Evolutionary conservation across 192 early-diverging fungal genomes (phyloP).

Genomic region (Podila horticola): DNA sequence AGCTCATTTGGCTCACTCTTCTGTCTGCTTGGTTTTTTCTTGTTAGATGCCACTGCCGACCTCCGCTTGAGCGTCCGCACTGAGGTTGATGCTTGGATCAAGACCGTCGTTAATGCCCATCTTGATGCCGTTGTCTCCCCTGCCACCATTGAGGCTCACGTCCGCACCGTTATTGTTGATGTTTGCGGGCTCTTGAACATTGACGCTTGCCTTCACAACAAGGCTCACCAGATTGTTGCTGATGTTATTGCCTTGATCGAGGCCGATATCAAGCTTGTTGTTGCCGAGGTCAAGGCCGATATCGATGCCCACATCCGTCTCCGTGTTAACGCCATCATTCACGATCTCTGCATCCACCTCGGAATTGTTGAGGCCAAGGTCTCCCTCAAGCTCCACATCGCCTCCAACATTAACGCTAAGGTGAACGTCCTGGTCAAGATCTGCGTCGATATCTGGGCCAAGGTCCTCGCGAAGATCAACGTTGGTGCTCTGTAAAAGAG

Average conservation of each 20-base stretch:
- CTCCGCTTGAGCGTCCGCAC: conserved; percentile 19
- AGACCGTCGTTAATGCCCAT: conserved; percentile 15
- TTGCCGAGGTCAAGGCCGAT: conserved; percentile 13
- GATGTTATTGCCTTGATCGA: conserved; percentile 24
- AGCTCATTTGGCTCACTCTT: neutral
- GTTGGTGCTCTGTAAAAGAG: conserved; percentile 30
- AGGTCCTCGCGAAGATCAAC: conserved; percentile 10
- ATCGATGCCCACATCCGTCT: conserved; percentile 21
- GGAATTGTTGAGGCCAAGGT: conserved; percentile 14
- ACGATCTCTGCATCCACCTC: conserved; percentile 8
- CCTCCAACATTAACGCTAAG: conserved; percentile 26
- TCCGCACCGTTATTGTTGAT: conserved; percentile 4
- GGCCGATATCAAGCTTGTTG: conserved; percentile 1
- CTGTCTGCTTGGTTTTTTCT: neutral
- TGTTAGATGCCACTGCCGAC: conserved; percentile 5
- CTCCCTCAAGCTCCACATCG: conserved; percentile 13
- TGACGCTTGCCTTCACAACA: conserved; percentile 9
- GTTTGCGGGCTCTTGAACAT: conserved; percentile 17
- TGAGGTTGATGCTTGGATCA: conserved; percentile 19
- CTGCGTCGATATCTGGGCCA: conserved; percentile 27
- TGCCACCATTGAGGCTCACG: conserved; percentile 16
- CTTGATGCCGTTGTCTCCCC: conserved; percentile 15
- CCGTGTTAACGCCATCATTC: conserved; percentile 25
- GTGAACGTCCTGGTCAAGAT: conserved; percentile 20
- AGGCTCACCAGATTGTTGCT: conserved; percentile 28